phyloP scores from a whole-genome alignment of 2,329 filamentous ascomycete species.

The Orbilia blumenaviensis region DNA sequence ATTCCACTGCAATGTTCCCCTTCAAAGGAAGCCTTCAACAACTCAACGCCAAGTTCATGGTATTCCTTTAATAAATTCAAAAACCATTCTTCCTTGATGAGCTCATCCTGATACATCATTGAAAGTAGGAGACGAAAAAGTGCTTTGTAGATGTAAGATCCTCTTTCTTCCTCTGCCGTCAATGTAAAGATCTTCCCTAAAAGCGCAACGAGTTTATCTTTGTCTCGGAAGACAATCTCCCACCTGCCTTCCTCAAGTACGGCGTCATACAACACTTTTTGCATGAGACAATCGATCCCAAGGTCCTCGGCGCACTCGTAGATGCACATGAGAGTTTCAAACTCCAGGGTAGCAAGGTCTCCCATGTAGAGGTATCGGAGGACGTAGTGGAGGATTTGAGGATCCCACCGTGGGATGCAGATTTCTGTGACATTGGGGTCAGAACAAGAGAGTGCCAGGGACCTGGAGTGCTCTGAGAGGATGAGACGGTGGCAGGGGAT shows the following conservation, averaged over 20 bases:
- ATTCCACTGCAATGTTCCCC: not conserved
- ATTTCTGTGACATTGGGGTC: conserved; percentile 21
- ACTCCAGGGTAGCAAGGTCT: not conserved
- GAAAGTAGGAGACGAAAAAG: conserved; percentile 23
- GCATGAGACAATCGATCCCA: conserved; percentile 22
- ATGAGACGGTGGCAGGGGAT: conserved; percentile 31
- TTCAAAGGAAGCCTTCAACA: conserved; percentile 26
- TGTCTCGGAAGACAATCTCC: conserved; percentile 8
- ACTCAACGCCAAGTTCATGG: conserved; percentile 9
- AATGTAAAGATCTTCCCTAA: conserved; percentile 26
- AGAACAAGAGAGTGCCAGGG: conserved; percentile 6
- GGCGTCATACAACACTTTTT: conserved; percentile 12
- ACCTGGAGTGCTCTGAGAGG: conserved; percentile 27
- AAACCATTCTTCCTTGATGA: conserved; percentile 26
- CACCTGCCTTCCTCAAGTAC: conserved; percentile 17
- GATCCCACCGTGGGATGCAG: conserved; percentile 25
- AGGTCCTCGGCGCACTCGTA: conserved; percentile 42
- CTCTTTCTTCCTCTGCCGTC: conserved; percentile 18
- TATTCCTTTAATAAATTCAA: conserved; percentile 7
- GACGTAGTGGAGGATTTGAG: conserved; percentile 7
- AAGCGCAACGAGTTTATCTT: not conserved
- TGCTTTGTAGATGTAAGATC: conserved; percentile 6
- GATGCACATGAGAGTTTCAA: conserved; percentile 27
- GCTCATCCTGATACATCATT: not conserved
- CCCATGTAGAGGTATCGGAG: conserved; percentile 31